Evolutionary conservation across 352 stramenopile genomes (phyloP).

Genomic region (Phytophthora multivora): DNA sequence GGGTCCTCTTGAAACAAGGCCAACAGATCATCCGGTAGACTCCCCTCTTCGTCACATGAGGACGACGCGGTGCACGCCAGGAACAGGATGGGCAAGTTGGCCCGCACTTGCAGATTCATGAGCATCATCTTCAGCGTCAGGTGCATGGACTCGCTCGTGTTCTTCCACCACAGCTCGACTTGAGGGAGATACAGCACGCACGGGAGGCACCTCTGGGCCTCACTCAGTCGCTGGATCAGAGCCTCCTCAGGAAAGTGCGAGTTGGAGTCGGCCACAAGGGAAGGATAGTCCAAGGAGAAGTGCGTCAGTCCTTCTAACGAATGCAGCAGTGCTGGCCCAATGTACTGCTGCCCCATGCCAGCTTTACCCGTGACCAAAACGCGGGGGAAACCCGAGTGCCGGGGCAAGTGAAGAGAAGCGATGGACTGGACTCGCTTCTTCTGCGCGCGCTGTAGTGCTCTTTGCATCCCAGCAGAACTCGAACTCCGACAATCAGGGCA

Average conservation of each 20-base stretch:
- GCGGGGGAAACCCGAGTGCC: slow-evolving; percentile 65
- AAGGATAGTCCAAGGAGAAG: slow-evolving; percentile 84
- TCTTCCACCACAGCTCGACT: slow-evolving; percentile 76
- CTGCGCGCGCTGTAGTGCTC: slow-evolving; percentile 25
- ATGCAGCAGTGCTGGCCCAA: slow-evolving; percentile 71
- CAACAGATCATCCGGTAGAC: slow-evolving; percentile 54
- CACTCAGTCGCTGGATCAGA: slow-evolving; percentile 68
- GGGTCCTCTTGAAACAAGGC: slow-evolving; percentile 62
- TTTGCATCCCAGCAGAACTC: slow-evolving; percentile 28
- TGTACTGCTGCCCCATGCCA: slow-evolving; percentile 77
- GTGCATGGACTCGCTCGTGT: slow-evolving; percentile 77
- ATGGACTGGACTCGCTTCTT: slow-evolving; percentile 37
- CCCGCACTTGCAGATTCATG: slow-evolving; percentile 66
- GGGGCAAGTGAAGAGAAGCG: slow-evolving; percentile 47
- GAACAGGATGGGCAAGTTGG: slow-evolving; percentile 78
- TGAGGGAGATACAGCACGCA: slow-evolving; percentile 85
- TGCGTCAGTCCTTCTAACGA: slow-evolving; percentile 76
- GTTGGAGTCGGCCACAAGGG: slow-evolving; percentile 71
- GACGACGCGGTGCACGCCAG: slow-evolving; percentile 69
- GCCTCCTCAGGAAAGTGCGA: slow-evolving; percentile 74
- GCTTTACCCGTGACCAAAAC: slow-evolving; percentile 64
- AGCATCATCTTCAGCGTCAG: slow-evolving; percentile 83
- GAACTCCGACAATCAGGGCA: slow-evolving; percentile 55
- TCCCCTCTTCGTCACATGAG: slow-evolving; percentile 20
- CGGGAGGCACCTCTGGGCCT: slow-evolving; percentile 79